These are phyloP conservation scores for Vaccinium darrowii DNA, from an alignment of 148 eudicot species.

Conservation along the genomic window DNA sequence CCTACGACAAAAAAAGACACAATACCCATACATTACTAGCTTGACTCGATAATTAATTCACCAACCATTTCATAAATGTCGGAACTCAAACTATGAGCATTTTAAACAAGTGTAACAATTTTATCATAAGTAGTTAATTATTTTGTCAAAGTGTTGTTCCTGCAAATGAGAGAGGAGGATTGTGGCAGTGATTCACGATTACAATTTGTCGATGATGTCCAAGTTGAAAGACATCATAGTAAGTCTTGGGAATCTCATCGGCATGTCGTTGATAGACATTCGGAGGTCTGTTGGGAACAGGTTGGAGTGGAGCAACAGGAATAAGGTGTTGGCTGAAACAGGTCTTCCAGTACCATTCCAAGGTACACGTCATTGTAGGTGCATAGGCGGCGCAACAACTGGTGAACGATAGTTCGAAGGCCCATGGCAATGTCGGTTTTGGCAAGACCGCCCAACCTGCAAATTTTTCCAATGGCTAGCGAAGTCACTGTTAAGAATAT, in stretches of 20 bases:
- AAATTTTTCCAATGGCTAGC: conserved; percentile 84
- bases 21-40: too few relatives aligned
- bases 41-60: too few relatives aligned
- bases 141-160: too few relatives aligned
- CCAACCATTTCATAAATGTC: too few relatives aligned
- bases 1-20: too few relatives aligned
- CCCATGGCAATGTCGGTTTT: conserved; percentile 38
- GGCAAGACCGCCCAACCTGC: conserved; percentile 77
- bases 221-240: too few relatives aligned
- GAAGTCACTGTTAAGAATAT: conserved; percentile 81
- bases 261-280: conserved; percentile 54
- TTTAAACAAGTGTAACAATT: too few relatives aligned
- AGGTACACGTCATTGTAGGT: conserved; percentile 68
- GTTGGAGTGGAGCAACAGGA: conserved; percentile 60
- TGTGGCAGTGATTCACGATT: too few relatives aligned
- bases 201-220: too few relatives aligned
- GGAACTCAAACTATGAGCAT: too few relatives aligned
- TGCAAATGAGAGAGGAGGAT: too few relatives aligned
- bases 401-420: conserved; percentile 52
- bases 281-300: conserved; percentile 53
- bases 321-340: conserved; percentile 46
- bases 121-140: too few relatives aligned
- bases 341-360: conserved; percentile 84
- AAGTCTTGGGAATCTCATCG: conserved; percentile 56
- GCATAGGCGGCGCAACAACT: conserved; percentile 67